These are phyloP conservation scores for Penicillium coffeae DNA, from an alignment of 495 filamentous ascomycete species.

Conservation along the genomic window DNA sequence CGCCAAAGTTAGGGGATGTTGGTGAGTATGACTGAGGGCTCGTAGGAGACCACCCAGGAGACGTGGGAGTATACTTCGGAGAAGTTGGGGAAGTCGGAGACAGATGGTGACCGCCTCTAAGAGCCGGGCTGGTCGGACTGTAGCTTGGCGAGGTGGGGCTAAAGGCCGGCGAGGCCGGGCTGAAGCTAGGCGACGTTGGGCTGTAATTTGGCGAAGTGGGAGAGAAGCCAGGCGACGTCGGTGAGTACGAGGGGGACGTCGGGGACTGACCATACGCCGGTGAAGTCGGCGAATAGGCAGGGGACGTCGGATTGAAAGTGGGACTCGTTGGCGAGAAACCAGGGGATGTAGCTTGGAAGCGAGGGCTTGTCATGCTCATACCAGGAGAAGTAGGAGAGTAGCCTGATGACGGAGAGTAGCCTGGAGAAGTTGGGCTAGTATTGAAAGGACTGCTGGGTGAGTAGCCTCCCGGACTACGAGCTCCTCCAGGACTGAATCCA, in stretches of 20 bases:
- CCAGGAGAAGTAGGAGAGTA: constrained; percentile 63
- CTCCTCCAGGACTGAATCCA: constrained; percentile 57
- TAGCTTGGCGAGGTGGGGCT: constrained; percentile 60
- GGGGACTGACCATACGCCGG: constrained; percentile 65
- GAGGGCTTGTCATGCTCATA: constrained; percentile 55
- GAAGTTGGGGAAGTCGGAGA: constrained; percentile 70
- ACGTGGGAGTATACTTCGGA: constrained; percentile 71
- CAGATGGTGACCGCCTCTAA: constrained; percentile 43
- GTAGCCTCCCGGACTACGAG: constrained; percentile 65
- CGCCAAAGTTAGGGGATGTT: constrained; percentile 66
- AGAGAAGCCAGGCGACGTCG: constrained; percentile 79
- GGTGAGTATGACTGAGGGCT: constrained; percentile 72
- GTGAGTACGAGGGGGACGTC: constrained; percentile 71
- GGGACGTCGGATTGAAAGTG: constrained; percentile 68
- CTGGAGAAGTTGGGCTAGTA: constrained; percentile 71
- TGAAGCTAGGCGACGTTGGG: constrained; percentile 60
- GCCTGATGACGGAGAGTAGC: constrained; percentile 70
- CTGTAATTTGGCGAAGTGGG: constrained; percentile 66
- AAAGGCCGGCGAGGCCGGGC: constrained; percentile 56
- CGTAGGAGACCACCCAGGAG: constrained; percentile 65
- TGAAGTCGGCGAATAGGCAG: constrained; percentile 81
- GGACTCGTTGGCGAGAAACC: constrained; percentile 65
- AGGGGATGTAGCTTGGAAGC: constrained; percentile 39
- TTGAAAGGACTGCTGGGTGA: constrained; percentile 74
- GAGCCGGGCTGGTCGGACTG: constrained; percentile 64